phyloP scores from a whole-genome alignment of 2,329 filamentous ascomycete species.

The Aureobasidium sp. region DNA sequence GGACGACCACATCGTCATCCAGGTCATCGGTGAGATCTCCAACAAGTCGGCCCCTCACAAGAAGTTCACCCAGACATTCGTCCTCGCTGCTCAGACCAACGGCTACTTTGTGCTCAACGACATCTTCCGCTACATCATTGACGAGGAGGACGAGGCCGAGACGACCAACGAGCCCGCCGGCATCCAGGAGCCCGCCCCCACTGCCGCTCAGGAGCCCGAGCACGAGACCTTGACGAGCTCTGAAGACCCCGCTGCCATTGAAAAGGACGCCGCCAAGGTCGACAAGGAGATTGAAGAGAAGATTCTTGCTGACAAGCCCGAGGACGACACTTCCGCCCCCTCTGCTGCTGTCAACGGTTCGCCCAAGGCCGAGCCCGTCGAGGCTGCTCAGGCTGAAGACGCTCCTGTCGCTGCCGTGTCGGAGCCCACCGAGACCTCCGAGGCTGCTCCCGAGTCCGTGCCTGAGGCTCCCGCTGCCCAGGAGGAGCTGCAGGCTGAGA shows the following conservation, averaged over 20 bases:
- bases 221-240: slow-evolving; percentile 29
- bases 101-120: slow-evolving; percentile 99
- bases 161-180: slow-evolving; percentile 34
- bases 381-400: slow-evolving; percentile 33
- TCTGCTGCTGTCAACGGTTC: slow-evolving; percentile 33
- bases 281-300: slow-evolving; percentile 72
- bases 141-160: slow-evolving; percentile 66
- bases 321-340: slow-evolving; percentile 23
- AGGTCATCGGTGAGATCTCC: slow-evolving; percentile 96
- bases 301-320: slow-evolving; percentile 30
- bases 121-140: slow-evolving; percentile 88
- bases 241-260: slow-evolving; percentile 32
- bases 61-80: slow-evolving; percentile 97
- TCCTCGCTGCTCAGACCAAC: slow-evolving; percentile 90
- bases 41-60: slow-evolving; percentile 86
- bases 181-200: slow-evolving; percentile 36
- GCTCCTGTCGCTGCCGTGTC: slow-evolving; percentile 28
- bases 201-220: slow-evolving; percentile 27
- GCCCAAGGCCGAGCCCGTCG: slow-evolving; percentile 29
- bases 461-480: slow-evolving; percentile 30
- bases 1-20: slow-evolving; percentile 88
- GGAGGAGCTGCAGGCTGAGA: slow-evolving; percentile 39
- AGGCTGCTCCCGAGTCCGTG: slow-evolving; percentile 25
- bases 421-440: slow-evolving; percentile 23
- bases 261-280: slow-evolving; percentile 46